Base-by-base conservation (phyloP, 805 yeast species). In the Candida montana region DNA sequence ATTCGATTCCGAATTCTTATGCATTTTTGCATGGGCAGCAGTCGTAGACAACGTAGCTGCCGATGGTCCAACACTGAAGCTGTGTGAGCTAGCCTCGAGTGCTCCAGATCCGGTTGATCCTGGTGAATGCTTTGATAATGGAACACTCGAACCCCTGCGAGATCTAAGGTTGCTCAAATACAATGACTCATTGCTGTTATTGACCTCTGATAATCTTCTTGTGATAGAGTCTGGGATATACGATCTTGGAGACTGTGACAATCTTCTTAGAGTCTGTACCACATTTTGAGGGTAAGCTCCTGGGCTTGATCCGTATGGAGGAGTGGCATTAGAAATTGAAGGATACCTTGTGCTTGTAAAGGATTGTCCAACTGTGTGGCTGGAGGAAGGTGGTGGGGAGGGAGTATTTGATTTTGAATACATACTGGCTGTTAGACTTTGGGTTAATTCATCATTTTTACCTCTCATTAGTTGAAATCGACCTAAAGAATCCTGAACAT, bases 401-500 rank as follows among this genome's bases (percentile, higher is more conserved):
- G 42, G 46, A 13, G 44, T 44, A 2, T 34, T 41, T n/a, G 56
- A 46, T 38, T 51, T 47, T 4, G 53, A 45, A 4, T 65, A 60
- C 40, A 75, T 49, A 46, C 82, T 75, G 32, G 77, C 75, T 24
- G 71, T 68, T 10, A 79, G 65, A 50, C 76, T 75, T 21, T 77
- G 83, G 33, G 79, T 68, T 31, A 78, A 58, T 30, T 74, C 67
- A 44, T 76, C 80, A 50, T 77, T 80, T 31, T 71, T 75, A 13
- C 63, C 64, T 53, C 67, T 73, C 60, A 80, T 63, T 42, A 63
- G 61, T 53, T 78, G 83, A 51, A 71, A 80, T 47, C 65, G 67
- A 17, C 65, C 64, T 37, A 80, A 56, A 0, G 81, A 74, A 41
- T 74, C 79, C 8, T 71, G 54, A 13, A 65, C 57, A 35, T 63